Evolutionary conservation across 2,329 filamentous ascomycete genomes (phyloP).

Genomic region (Penicillium decumbens): DNA sequence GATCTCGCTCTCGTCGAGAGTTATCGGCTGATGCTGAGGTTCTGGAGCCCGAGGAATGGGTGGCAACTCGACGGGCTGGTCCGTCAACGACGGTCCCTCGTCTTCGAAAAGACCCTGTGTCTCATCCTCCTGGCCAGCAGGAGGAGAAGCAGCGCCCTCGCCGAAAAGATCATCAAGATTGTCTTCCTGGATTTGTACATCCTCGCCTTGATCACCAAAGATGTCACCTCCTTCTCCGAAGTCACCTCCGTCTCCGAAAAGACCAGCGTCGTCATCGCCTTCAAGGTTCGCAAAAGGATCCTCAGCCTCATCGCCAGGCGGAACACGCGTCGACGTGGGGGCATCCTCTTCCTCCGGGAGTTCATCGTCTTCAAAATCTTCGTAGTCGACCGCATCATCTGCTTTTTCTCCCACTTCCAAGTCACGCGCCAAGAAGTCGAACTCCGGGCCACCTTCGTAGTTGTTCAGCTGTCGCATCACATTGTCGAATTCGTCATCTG

Average conservation of each 20-base stretch:
- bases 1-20: conserved; percentile 25
- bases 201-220: conserved; percentile 25
- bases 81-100: conserved; percentile 17
- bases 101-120: conserved; percentile 34
- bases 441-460: conserved; percentile 31
- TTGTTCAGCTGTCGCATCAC: conserved; percentile 42
- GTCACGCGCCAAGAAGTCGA: conserved; percentile 41
- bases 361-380: conserved; percentile 88
- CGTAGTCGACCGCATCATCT: conserved; percentile 84
- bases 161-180: conserved; percentile 49
- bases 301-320: conserved; percentile 56
- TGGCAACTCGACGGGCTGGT: conserved; percentile 18
- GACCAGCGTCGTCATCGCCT: conserved; percentile 37
- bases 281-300: conserved; percentile 28
- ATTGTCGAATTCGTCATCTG: conserved; percentile 40
- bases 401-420: conserved; percentile 66
- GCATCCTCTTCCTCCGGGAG: conserved; percentile 60
- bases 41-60: conserved; percentile 15
- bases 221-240: conserved; percentile 18
- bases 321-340: conserved; percentile 10
- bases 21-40: conserved; percentile 22
- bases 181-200: conserved; percentile 30
- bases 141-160: conserved; percentile 40
- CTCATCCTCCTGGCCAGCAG: conserved; percentile 28
- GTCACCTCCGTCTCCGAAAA: conserved; percentile 18